Conservation (phyloP, 2,329 filamentous ascomycete species). For the Trichoderma endophyticum region DNA sequence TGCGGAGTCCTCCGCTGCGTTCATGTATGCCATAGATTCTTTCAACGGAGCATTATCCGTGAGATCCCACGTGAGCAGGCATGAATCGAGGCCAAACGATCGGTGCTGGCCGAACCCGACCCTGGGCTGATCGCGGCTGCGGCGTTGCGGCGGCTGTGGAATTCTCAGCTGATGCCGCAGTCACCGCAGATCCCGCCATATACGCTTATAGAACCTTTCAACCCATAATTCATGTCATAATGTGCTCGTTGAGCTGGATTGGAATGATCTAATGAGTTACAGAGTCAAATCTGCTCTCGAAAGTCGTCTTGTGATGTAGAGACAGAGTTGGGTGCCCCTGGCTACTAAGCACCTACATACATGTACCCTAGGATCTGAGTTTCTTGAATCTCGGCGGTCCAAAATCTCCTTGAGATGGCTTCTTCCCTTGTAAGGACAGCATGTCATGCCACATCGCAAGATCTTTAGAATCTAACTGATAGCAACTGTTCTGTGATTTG, state of each 20-base stretch:
- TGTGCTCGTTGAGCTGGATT: neutral
- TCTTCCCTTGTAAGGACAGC: neutral
- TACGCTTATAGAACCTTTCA: neutral
- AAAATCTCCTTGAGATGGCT: neutral
- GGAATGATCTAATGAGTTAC: neutral
- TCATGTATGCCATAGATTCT: neutral
- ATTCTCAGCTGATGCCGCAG: constrained; percentile 5
- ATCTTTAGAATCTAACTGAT: neutral
- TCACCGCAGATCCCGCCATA: constrained; percentile 1
- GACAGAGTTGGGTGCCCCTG: neutral
- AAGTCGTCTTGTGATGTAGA: neutral
- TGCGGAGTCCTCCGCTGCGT: neutral
- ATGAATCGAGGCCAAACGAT: neutral
- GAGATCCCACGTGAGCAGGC: neutral
- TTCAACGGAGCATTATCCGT: neutral
- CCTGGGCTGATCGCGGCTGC: neutral
- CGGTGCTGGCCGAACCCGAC: neutral
- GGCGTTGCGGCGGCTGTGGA: neutral
- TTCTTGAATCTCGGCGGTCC: neutral
- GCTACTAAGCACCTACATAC: neutral
- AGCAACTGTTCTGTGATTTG: neutral
- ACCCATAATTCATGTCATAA: neutral
- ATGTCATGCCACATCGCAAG: neutral
- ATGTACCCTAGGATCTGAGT: neutral
- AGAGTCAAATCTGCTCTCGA: neutral